These are phyloP conservation scores for Alternaria sp. DNA, from an alignment of 2,329 filamentous ascomycete genomes.

Conservation along the genomic window DNA sequence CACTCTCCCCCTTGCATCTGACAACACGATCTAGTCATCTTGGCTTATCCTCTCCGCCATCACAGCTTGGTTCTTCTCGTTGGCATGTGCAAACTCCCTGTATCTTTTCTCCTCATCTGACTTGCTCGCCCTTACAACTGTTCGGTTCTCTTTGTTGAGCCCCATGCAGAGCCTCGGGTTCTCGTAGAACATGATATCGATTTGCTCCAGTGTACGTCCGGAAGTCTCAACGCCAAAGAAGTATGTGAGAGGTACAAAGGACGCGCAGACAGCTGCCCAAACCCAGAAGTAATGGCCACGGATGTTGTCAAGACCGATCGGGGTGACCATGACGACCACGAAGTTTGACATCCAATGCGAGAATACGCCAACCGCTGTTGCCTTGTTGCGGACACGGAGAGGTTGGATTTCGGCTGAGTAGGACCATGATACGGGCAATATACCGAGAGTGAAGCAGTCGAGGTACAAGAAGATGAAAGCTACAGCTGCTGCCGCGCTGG, in stretches of 20 bases:
- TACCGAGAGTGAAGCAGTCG: constrained; percentile 29
- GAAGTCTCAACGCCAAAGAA: constrained; percentile 38
- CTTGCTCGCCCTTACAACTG: constrained; percentile 23
- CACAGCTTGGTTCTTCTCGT: constrained; percentile 12
- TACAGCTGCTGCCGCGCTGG: constrained; percentile 46
- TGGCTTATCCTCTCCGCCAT: constrained; percentile 10
- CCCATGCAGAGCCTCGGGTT: constrained; percentile 42
- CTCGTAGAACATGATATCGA: constrained; percentile 42
- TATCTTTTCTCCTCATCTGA: constrained; percentile 31
- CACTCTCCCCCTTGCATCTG: too few species aligned
- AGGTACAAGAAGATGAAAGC: constrained; percentile 47
- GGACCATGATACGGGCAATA: constrained; percentile 55
- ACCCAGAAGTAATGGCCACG: constrained; percentile 58
- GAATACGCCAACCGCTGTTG: constrained; percentile 57
- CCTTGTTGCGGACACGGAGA: constrained; percentile 57
- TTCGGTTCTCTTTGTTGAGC: constrained; percentile 34
- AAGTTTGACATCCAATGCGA: constrained; percentile 59
- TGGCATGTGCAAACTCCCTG: constrained; percentile 24
- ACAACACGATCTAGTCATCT: background rate
- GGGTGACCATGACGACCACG: constrained; percentile 61
- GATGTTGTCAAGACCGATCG: constrained; percentile 31
- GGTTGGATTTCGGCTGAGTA: constrained; percentile 59
- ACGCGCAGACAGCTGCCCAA: constrained; percentile 59
- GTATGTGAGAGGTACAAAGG: constrained; percentile 58
- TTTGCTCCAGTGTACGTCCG: constrained; percentile 33